Percentiles rank a stretch among this genome's conserved stretches.
Conservation (phyloP, 805 yeast genomes). For the Torulaspora gathmanii region DNA sequence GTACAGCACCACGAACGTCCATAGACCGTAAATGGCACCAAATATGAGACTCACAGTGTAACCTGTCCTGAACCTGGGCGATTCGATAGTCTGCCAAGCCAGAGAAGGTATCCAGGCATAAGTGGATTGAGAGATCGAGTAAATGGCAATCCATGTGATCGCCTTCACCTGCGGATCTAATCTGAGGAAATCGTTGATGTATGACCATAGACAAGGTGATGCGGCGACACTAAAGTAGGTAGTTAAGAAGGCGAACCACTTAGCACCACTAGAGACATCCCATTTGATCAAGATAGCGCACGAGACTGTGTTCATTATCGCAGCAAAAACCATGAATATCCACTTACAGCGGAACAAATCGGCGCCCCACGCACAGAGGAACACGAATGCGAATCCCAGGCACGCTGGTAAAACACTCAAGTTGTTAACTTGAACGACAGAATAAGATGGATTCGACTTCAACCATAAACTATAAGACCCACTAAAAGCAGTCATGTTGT, state of each 20-base stretch:
- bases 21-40: slow-evolving; percentile 43
- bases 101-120: slow-evolving; percentile 55
- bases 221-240: slow-evolving; percentile 61
- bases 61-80: slow-evolving; percentile 54
- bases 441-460: slow-evolving; percentile 43
- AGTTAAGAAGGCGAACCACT: slow-evolving; percentile 60
- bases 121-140: slow-evolving; percentile 54
- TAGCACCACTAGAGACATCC: slow-evolving; percentile 53
- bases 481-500: slow-evolving; percentile 52
- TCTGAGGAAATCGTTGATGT: slow-evolving; percentile 54
- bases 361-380: slow-evolving; percentile 45
- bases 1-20: slow-evolving; percentile 50
- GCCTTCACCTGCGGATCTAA: slow-evolving; percentile 53
- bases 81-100: slow-evolving; percentile 53
- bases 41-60: slow-evolving; percentile 47
- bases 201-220: slow-evolving; percentile 57
- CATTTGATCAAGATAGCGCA: slow-evolving; percentile 54
- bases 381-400: slow-evolving; percentile 49
- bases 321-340: slow-evolving; percentile 50
- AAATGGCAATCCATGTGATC: slow-evolving; percentile 52
- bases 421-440: slow-evolving; percentile 44
- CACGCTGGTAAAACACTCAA: slow-evolving; percentile 55
- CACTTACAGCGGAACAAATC: slow-evolving; percentile 49
- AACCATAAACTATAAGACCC: slow-evolving; percentile 64
- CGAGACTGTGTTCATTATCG: slow-evolving; percentile 50